Conservation (phyloP, 345 rosid genomes). For the Pugionium dolabratum region DNA sequence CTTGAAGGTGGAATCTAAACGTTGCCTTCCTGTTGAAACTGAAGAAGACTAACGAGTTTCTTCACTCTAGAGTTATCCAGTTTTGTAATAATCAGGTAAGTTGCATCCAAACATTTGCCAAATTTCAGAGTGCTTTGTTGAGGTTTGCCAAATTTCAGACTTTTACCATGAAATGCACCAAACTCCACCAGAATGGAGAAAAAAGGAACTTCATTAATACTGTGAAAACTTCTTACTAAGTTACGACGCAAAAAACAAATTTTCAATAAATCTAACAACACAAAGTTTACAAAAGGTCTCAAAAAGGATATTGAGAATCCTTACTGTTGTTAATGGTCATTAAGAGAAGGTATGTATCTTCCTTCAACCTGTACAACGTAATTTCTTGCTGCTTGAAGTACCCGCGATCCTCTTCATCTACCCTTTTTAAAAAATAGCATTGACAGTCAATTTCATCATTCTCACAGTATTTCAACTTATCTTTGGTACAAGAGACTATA, state of each 20-base stretch:
- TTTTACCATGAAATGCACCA: conserved; percentile 12
- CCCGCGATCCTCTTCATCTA: conserved; percentile 96
- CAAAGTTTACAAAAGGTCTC: conserved; percentile 32
- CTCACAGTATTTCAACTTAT: neutral
- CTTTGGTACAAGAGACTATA: no score
- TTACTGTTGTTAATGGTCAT: conserved; percentile 16
- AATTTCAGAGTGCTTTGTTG: conserved; percentile 26
- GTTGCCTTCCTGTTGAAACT: conserved; percentile 69
- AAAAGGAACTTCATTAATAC: neutral
- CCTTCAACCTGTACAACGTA: conserved; percentile 83
- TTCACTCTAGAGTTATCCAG: conserved; percentile 7
- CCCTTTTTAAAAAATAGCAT: conserved; percentile 10
- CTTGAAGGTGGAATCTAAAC: conserved; percentile 86
- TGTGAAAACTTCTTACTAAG: neutral
- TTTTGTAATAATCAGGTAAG: conserved; percentile 40
- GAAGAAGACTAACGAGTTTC: conserved; percentile 40
- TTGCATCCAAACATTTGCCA: conserved; percentile 19
- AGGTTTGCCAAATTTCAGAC: no score
- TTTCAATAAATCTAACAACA: conserved; percentile 23
- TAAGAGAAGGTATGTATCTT: conserved; percentile 34
- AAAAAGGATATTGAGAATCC: conserved; percentile 19
- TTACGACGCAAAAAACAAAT: conserved; percentile 8
- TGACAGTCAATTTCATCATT: no score
- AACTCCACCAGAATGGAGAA: conserved; percentile 10
- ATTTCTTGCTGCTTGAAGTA: conserved; percentile 98